phyloP scores from a whole-genome alignment of 2,329 filamentous ascomycete genomes.

The Colletotrichum cereale region DNA sequence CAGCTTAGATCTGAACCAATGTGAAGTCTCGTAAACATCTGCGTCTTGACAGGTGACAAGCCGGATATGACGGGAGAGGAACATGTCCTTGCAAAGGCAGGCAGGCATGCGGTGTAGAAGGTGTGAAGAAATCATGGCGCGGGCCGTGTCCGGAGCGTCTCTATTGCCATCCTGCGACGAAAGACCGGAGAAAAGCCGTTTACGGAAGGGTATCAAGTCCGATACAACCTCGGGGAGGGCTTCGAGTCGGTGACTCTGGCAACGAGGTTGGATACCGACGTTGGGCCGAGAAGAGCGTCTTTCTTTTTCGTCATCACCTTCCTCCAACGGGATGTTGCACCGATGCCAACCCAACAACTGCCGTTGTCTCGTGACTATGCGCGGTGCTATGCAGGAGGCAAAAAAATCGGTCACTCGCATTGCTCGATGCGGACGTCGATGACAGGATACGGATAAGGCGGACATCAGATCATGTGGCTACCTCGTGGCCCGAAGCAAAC shows the following conservation, averaged over 20 bases:
- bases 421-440: background rate
- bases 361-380: constrained; percentile 14
- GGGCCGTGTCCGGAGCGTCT: background rate
- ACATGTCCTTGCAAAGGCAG: background rate
- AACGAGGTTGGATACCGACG: constrained; percentile 17
- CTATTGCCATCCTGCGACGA: background rate
- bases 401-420: background rate
- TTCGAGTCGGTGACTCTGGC: background rate
- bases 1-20: background rate
- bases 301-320: background rate
- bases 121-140: background rate
- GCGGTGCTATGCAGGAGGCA: background rate
- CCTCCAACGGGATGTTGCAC: constrained; percentile 18
- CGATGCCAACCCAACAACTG: background rate
- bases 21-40: too few relatives aligned
- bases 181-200: background rate
- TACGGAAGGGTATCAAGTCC: background rate
- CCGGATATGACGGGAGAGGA: background rate
- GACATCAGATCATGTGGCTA: constrained; percentile 4
- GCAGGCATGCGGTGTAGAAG: background rate
- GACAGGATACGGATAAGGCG: background rate
- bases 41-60: background rate
- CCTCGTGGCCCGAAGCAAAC: constrained; percentile 17
- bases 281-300: constrained; percentile 12
- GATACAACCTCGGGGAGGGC: background rate